Percentiles rank a stretch among this genome's conserved stretches.
Evolutionary conservation across 495 filamentous ascomycete genomes (phyloP).

Genomic region (Penicillium robsamsonii): DNA sequence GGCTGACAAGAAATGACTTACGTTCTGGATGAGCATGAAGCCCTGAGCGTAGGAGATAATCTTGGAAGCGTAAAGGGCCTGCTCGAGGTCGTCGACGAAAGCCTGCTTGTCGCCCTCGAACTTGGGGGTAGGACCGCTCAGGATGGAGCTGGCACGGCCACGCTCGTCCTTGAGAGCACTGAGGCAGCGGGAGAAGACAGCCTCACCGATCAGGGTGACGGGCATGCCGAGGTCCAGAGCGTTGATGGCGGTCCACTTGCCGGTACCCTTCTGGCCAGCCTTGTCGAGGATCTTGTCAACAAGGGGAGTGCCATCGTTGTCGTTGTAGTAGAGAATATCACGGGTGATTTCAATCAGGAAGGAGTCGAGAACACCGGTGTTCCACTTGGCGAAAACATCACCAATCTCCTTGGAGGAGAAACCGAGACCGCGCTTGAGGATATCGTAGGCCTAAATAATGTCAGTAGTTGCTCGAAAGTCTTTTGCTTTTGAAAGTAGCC

Average conservation of each 20-base stretch:
- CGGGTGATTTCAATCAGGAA: slow-evolving; percentile 99
- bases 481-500: slow-evolving; percentile 6
- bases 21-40: slow-evolving; percentile 99
- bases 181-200: slow-evolving; percentile 92
- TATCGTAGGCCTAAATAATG: slow-evolving; percentile 81
- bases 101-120: slow-evolving; percentile 88
- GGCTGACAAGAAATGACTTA: slow-evolving; percentile 43
- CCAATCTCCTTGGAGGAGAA: slow-evolving; percentile 87
- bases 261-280: slow-evolving; percentile 98
- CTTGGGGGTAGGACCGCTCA: slow-evolving; percentile 70
- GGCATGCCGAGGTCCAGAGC: slow-evolving; percentile 98
- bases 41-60: slow-evolving; percentile 99
- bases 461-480: neutral
- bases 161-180: slow-evolving; percentile 94
- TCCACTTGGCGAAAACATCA: slow-evolving; percentile 93
- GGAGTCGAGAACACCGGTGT: slow-evolving; percentile 96
- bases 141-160: slow-evolving; percentile 72
- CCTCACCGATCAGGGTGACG: slow-evolving; percentile 95
- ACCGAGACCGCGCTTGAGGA: slow-evolving; percentile 95
- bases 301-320: slow-evolving; percentile 84
- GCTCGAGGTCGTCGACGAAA: slow-evolving; percentile 95
- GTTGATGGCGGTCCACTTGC: slow-evolving; percentile 99
- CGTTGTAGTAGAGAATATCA: slow-evolving; percentile 95
- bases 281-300: slow-evolving; percentile 99
- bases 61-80: slow-evolving; percentile 98